A percentile compares a stretch with the other conserved stretches of the same genome.
phyloP scores from a whole-genome alignment of 208 protist species.

The Trypanosoma avium region DNA sequence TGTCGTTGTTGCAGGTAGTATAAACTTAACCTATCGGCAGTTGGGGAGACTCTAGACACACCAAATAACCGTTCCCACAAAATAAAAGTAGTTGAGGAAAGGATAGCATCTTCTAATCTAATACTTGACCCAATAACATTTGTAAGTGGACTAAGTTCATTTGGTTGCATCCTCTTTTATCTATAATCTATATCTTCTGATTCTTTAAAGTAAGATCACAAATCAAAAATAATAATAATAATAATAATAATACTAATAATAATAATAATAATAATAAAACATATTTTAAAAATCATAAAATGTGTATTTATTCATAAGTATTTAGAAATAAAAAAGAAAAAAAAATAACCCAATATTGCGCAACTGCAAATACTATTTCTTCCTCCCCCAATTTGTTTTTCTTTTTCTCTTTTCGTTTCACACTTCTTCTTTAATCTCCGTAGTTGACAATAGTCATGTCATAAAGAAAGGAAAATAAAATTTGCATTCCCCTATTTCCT shows the following conservation, averaged over 20 bases:
- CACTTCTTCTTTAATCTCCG: not conserved
- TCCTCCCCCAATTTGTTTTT: too few species aligned
- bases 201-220: not conserved
- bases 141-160: constrained; percentile 19
- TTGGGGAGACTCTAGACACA: constrained; percentile 30
- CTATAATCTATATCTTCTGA: too few species aligned
- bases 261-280: constrained; percentile 16
- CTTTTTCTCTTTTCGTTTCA: not conserved
- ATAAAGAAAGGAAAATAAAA: too few species aligned
- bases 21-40: constrained; percentile 16
- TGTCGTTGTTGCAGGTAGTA: constrained; percentile 14
- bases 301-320: not conserved
- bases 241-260: constrained; percentile 22
- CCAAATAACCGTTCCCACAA: constrained; percentile 65
- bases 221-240: constrained; percentile 3
- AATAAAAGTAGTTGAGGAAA: constrained; percentile 31
- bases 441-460: too few species aligned
- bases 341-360: too few species aligned
- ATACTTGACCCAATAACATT: not conserved
- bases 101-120: constrained; percentile 15
- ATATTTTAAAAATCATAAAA: not conserved
- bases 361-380: too few species aligned
- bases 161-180: constrained; percentile 11
- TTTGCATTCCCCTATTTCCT: too few species aligned
- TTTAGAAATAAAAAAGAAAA: not conserved